Evolutionary conservation across 345 rosid genomes (phyloP).

Genomic region (Rhodamnia rubescens): DNA sequence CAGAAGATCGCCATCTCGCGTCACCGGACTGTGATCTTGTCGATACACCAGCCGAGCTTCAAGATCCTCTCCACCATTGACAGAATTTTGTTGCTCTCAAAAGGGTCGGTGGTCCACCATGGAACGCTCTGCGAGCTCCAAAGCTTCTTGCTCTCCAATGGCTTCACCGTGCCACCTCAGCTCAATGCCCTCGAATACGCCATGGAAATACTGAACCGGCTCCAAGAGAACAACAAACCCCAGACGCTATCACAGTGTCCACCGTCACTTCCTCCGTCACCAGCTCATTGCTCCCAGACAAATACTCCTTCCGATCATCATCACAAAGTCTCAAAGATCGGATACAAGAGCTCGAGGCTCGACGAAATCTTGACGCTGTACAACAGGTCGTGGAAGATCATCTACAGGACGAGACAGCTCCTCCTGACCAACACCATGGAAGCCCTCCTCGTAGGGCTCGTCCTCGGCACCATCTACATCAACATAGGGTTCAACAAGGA

Average conservation of each 20-base stretch:
- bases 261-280: neutral
- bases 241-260: neutral
- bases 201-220: slow-evolving; percentile 73
- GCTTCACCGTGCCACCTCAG: slow-evolving; percentile 75
- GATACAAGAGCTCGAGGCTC: slow-evolving; percentile 48
- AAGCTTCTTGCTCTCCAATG: slow-evolving; percentile 37
- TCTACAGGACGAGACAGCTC: slow-evolving; percentile 79
- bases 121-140: slow-evolving; percentile 54
- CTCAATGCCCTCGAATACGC: slow-evolving; percentile 78
- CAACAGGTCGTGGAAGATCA: slow-evolving; percentile 64
- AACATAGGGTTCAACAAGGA: slow-evolving; percentile 56
- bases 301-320: neutral
- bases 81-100: slow-evolving; percentile 47
- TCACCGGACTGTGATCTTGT: slow-evolving; percentile 57
- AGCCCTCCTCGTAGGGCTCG: slow-evolving; percentile 85
- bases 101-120: slow-evolving; percentile 67
- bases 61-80: slow-evolving; percentile 74
- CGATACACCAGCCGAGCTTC: slow-evolving; percentile 95
- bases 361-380: slow-evolving; percentile 48
- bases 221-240: slow-evolving; percentile 4
- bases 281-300: neutral
- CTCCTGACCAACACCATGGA: slow-evolving; percentile 70
- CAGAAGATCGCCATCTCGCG: slow-evolving; percentile 58
- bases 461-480: slow-evolving; percentile 77
- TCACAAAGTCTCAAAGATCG: slow-evolving; percentile 2